These are phyloP conservation scores for Citrullus amarus DNA, from an alignment of 306 rosid genomes.

Conservation along the genomic window DNA sequence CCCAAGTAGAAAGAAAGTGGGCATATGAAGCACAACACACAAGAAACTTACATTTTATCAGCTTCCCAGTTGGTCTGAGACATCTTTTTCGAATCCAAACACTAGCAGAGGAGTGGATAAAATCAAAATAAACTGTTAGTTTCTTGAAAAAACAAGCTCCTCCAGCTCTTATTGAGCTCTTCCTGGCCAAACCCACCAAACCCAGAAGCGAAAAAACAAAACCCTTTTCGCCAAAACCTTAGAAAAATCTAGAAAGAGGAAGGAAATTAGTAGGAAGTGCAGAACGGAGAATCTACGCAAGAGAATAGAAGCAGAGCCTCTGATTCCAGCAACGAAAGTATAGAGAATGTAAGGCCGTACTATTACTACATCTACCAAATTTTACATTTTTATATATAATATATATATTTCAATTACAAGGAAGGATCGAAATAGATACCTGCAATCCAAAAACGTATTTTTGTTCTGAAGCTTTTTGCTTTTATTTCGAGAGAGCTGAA, in stretches of 20 bases:
- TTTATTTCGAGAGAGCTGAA: slow-evolving; percentile 1
- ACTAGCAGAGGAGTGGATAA: slow-evolving; percentile 10
- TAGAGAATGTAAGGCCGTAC: slow-evolving; percentile 13
- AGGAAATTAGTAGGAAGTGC: slow-evolving; percentile 10
- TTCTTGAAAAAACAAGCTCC: slow-evolving; percentile 13
- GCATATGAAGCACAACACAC: not conserved
- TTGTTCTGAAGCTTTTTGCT: slow-evolving; percentile 8
- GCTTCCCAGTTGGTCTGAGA: slow-evolving; percentile 99
- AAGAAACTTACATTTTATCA: slow-evolving; percentile 77
- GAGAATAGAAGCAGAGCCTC: slow-evolving; percentile 25
- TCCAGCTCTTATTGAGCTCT: slow-evolving; percentile 7
- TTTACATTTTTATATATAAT: not conserved
- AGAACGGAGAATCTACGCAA: slow-evolving; percentile 24
- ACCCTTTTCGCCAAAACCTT: slow-evolving; percentile 16
- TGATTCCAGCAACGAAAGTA: slow-evolving; percentile 21
- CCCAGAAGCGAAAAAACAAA: slow-evolving; percentile 18
- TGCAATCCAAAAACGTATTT: slow-evolving; percentile 20
- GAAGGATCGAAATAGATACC: slow-evolving; percentile 25
- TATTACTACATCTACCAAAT: not conserved
- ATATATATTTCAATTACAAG: not conserved
- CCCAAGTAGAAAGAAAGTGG: slow-evolving; percentile 9
- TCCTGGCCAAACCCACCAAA: slow-evolving; percentile 18
- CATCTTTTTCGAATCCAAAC: slow-evolving; percentile 36
- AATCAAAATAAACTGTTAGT: slow-evolving; percentile 6
- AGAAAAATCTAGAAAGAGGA: slow-evolving; percentile 16